Base-by-base conservation (phyloP, 1,284 basidiomycete genomes). In the Ustilago esculenta region DNA sequence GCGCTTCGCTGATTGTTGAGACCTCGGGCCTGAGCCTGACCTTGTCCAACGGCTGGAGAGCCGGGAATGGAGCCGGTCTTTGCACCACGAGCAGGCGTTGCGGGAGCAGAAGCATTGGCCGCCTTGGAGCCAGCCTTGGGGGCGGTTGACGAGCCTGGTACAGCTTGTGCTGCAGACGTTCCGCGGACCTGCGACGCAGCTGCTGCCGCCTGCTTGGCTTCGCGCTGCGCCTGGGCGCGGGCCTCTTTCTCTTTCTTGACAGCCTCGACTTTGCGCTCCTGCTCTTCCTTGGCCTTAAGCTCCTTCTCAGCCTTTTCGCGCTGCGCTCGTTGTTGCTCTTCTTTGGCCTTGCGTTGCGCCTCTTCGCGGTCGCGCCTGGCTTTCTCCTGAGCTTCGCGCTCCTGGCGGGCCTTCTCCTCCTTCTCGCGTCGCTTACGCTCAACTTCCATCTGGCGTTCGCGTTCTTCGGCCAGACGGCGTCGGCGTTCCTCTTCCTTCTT, bases 371-470 rank as follows among this genome's bases (percentile, higher is more conserved):
- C 85, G 47, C 84, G 84, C 63, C 82, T 83, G 65, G 83, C 84
- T 49, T 63, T 57, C 41, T 64, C 61, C 29, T 59, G 58, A 7
- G 61, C 61, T 37, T 73, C 71, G 20, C 71, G 66, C 60, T 84
- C 83, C 44, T 73, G 87, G 77, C 88, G 89, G 49, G 87, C 86
- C 74, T 87, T 87, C 77, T 92, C 90, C 51, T 84, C 83, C 44
- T 79, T 82, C 80, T 92, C 91, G 54, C 90, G 90, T 77, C 88
- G 80, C 77, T 83, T 91, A 63, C 87, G 86, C 45, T 86, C 84
- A 63, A 81, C 76, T 67, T 85, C 84, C 35, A 84, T 83, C 72
- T 85, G 83, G 18, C 82, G 77, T 41, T 83, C 82, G 45, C 73
- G 64, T 67, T 85, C 85, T 72, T 85, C 84, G 44, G 84, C 83